Percentiles rank a stretch among this genome's conserved stretches.
Conservation (phyloP, 805 yeast species). For the Wickerhamiella spandovensis region DNA sequence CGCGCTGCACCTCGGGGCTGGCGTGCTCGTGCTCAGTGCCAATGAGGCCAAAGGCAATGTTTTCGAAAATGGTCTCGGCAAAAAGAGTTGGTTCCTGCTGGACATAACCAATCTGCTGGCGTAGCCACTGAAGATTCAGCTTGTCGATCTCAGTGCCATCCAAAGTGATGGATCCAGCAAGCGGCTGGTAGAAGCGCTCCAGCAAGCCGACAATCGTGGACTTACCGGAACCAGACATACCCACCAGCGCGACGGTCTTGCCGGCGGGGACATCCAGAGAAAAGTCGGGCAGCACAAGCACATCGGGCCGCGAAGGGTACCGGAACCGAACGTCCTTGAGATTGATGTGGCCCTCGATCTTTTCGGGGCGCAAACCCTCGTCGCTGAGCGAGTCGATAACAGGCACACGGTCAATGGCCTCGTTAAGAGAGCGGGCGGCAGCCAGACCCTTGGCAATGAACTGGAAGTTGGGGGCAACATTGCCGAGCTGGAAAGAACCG, state of each 20-base stretch:
- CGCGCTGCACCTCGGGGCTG: slow-evolving; percentile 26
- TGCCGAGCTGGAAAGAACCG: slow-evolving; percentile 31
- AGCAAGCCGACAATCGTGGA: slow-evolving; percentile 76
- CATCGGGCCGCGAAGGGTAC: slow-evolving; percentile 62
- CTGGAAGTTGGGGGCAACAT: slow-evolving; percentile 29
- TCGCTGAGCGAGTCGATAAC: slow-evolving; percentile 25
- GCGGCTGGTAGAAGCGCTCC: slow-evolving; percentile 78
- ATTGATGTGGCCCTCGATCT: slow-evolving; percentile 47
- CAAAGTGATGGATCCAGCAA: slow-evolving; percentile 55
- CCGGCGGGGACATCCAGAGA: slow-evolving; percentile 77
- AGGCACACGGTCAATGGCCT: slow-evolving; percentile 32
- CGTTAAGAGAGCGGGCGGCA: slow-evolving; percentile 29
- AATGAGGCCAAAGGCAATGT: slow-evolving; percentile 70
- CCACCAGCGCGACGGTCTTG: slow-evolving; percentile 83
- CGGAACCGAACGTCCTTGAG: slow-evolving; percentile 83
- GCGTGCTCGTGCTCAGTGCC: slow-evolving; percentile 54
- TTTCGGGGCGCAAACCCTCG: slow-evolving; percentile 17
- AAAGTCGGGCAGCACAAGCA: slow-evolving; percentile 70
- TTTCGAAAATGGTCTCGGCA: slow-evolving; percentile 77
- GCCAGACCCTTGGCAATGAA: slow-evolving; percentile 28
- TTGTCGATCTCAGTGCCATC: slow-evolving; percentile 74
- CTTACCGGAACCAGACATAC: slow-evolving; percentile 93
- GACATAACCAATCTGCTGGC: slow-evolving; percentile 72
- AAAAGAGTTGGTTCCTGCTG: slow-evolving; percentile 95
- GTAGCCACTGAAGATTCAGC: slow-evolving; percentile 59